Conservation (phyloP, 768 basidiomycete species). For the Pleurotus ostreatus region DNA sequence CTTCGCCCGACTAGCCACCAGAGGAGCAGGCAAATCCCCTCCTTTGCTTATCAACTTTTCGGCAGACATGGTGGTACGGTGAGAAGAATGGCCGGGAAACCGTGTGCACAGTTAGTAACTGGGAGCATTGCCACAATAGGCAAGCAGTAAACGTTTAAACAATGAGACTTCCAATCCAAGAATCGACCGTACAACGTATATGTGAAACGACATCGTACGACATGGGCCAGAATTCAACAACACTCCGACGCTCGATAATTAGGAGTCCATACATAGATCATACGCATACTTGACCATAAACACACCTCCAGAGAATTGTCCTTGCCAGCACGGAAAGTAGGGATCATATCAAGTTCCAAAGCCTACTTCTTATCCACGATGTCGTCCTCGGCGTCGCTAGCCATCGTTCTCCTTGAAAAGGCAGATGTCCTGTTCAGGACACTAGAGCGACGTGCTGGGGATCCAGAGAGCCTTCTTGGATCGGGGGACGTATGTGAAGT, state of each 20-base stretch:
- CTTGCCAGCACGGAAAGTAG: background rate
- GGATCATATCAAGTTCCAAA: background rate
- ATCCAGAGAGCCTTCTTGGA: slow-evolving; percentile 46
- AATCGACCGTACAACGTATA: too few species aligned
- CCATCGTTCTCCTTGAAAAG: slow-evolving; percentile 74
- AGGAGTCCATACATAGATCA: background rate
- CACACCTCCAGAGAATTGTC: background rate
- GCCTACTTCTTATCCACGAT: slow-evolving; percentile 36
- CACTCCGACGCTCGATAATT: background rate
- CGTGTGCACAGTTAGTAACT: background rate
- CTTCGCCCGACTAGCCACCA: background rate
- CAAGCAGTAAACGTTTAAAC: too few species aligned
- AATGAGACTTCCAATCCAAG: too few species aligned
- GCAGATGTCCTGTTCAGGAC: slow-evolving; percentile 47
- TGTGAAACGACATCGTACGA: background rate
- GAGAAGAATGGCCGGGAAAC: background rate
- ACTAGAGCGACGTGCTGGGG: slow-evolving; percentile 40
- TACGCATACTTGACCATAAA: background rate
- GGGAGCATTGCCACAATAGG: too few species aligned
- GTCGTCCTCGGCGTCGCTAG: slow-evolving; percentile 80
- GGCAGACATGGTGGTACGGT: background rate
- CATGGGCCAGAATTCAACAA: background rate
- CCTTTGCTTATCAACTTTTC: background rate
- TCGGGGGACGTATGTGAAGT: slow-evolving; percentile 30
- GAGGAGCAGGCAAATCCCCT: background rate